phyloP scores from a whole-genome alignment of 2,329 filamentous ascomycete genomes.

The Malbranchea zuffiana region DNA sequence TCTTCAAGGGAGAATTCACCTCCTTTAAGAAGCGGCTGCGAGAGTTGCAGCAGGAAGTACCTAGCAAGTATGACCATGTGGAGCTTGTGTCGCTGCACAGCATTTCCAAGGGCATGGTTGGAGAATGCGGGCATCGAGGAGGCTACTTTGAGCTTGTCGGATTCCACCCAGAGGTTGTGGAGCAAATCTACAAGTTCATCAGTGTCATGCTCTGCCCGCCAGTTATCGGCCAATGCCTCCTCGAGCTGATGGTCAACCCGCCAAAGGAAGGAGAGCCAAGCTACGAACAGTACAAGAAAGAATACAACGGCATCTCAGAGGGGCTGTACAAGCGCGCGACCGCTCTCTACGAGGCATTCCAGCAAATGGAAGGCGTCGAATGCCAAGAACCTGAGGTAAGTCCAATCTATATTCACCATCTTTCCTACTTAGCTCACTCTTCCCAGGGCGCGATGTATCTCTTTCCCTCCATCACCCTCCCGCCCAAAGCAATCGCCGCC shows the following conservation, averaged over 20 bases:
- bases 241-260: constrained; percentile 97
- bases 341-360: constrained; percentile 82
- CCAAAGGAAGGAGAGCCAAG: constrained; percentile 73
- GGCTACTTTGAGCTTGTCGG: constrained; percentile 95
- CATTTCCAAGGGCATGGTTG: constrained; percentile 96
- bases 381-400: constrained; percentile 66
- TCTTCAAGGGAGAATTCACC: constrained; percentile 87
- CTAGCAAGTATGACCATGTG: constrained; percentile 68
- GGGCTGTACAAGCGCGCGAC: constrained; percentile 68
- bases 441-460: constrained; percentile 89
- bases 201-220: constrained; percentile 94
- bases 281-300: constrained; percentile 68
- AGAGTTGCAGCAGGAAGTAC: constrained; percentile 60
- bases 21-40: constrained; percentile 89
- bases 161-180: constrained; percentile 74
- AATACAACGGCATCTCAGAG: constrained; percentile 73
- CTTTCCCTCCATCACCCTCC: constrained; percentile 83
- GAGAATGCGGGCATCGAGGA: constrained; percentile 93
- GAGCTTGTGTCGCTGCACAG: constrained; percentile 90
- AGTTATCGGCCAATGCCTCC: constrained; percentile 88
- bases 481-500: constrained; percentile 63
- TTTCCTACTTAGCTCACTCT: constrained; percentile 6
- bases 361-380: constrained; percentile 89
- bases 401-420: constrained; percentile 10
- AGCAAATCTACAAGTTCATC: constrained; percentile 97